Evolutionary conservation across 2,329 filamentous ascomycete genomes (phyloP), one percentile per base, ranked within the genome.

Genomic region (Alternaria gaisen): DNA sequence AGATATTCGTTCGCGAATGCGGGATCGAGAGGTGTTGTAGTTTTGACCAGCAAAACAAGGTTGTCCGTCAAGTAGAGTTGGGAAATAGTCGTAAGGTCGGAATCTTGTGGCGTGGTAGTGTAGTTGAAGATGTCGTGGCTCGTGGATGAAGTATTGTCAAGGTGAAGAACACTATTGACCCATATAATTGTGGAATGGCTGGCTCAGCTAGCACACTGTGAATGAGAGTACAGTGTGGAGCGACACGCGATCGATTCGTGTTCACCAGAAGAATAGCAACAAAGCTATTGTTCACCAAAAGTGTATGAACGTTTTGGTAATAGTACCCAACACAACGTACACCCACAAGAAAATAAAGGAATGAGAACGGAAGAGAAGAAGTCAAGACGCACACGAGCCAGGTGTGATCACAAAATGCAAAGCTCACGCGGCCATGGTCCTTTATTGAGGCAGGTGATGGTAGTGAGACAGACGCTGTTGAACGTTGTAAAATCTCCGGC

Each of bases 391-490:
- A 66, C 44, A 50, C 61, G 60, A 46, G 56, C 51, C 52, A 58
- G 56, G 58, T 55, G 64, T 66, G 66, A 61, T 55, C 57, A 59
- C 53, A 63, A 53, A 64, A 57, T 54, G 24, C 41, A 12, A 38
- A 60, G 60, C 61, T 66, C 60, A 65, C 50, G 64, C 65, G 64
- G 70, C 58, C 65, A 62, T 52, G 52, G 57, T 43, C 67, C 72
- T 75, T 74, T 75, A 77, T 77, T 74, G 60, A 73, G 64, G 66
- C 66, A 65, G 65, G 40, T 68, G 68, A 71, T 71, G 53, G 64
- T 60, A 38, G 67, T 73, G 70, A 72, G 72, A 76, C 73, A 75
- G 56, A 72, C 67, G 68, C 69, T 60, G 46, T 60, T 56, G 53
- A 65, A 63, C 53, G 57, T 65, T 61, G 67, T 50, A 62, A 64